A percentile compares a stretch with the other conserved stretches of the same genome.
phyloP scores from a whole-genome alignment of 768 basidiomycete species.

The Naganishia kalamii region DNA sequence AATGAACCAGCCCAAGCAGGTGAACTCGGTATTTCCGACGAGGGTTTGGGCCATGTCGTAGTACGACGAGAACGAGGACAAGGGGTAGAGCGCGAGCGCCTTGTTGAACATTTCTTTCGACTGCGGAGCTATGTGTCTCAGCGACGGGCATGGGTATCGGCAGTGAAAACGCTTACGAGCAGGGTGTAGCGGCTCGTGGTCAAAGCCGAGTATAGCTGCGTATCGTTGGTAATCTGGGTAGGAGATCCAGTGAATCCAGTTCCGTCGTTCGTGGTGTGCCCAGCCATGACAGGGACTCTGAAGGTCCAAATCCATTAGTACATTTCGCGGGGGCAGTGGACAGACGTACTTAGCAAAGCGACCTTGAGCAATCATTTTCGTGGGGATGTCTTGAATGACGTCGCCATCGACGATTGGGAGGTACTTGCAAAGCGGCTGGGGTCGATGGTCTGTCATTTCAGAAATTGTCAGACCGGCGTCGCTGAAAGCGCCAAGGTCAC shows the following conservation, averaged over 20 bases:
- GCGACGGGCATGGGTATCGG: not conserved
- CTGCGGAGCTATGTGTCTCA: not conserved
- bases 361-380: slow-evolving; percentile 13
- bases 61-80: slow-evolving; percentile 19
- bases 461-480: too few relatives aligned
- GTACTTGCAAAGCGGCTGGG: slow-evolving; percentile 29
- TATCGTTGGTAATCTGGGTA: slow-evolving; percentile 21
- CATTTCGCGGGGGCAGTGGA: not conserved
- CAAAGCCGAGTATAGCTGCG: slow-evolving; percentile 21
- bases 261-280: slow-evolving; percentile 29
- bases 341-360: slow-evolving; percentile 21
- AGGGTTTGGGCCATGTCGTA: slow-evolving; percentile 26
- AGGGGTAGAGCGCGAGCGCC: slow-evolving; percentile 20
- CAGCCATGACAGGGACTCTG: slow-evolving; percentile 27
- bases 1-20: slow-evolving; percentile 25
- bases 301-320: not conserved
- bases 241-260: slow-evolving; percentile 26
- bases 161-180: slow-evolving; percentile 20
- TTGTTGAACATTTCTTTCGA: slow-evolving; percentile 26
- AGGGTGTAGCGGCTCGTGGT: slow-evolving; percentile 21
- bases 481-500: not conserved
- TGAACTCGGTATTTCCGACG: slow-evolving; percentile 28
- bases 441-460: slow-evolving; percentile 9
- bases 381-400: slow-evolving; percentile 24
- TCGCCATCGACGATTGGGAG: slow-evolving; percentile 28